A percentile compares a stretch with the other conserved stretches of the same genome.
phyloP scores from a whole-genome alignment of 768 basidiomycete genomes.

The Mrakia frigida region DNA sequence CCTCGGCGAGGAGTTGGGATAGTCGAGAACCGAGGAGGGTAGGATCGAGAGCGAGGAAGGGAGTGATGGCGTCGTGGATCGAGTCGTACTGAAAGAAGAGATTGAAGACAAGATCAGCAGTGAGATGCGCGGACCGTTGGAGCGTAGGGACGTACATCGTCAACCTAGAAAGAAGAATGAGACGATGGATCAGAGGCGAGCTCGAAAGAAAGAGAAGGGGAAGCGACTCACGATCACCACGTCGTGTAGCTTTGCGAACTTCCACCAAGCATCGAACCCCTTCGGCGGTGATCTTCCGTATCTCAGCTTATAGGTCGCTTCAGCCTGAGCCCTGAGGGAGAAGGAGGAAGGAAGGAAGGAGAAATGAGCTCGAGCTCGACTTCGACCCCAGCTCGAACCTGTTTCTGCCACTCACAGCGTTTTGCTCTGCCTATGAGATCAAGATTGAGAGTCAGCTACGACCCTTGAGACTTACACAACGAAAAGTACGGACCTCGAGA shows the following conservation, averaged over 20 bases:
- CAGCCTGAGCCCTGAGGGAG: conserved; percentile 32
- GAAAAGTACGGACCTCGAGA: background rate
- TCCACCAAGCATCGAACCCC: conserved; percentile 43
- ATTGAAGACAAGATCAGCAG: background rate
- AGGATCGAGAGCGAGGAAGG: conserved; percentile 39
- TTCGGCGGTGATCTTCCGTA: conserved; percentile 37
- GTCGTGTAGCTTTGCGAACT: conserved; percentile 29
- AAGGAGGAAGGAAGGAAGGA: background rate
- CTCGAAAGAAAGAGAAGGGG: background rate
- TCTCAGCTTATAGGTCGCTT: conserved; percentile 37
- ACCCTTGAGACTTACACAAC: background rate
- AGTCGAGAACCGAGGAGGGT: conserved; percentile 32
- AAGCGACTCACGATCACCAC: background rate
- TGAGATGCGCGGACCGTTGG: background rate
- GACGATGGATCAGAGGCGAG: background rate
- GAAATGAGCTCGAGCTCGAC: background rate
- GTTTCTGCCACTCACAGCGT: background rate
- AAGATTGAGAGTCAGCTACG: background rate
- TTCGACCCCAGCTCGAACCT: too few species aligned
- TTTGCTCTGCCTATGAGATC: background rate
- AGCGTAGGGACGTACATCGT: conserved; percentile 6
- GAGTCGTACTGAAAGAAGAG: conserved; percentile 35
- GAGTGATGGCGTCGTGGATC: conserved; percentile 36
- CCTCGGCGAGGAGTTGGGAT: background rate
- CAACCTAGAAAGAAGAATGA: background rate